Conservation (phyloP, 2,329 filamentous ascomycete genomes). For the Seiridium unicorne region DNA sequence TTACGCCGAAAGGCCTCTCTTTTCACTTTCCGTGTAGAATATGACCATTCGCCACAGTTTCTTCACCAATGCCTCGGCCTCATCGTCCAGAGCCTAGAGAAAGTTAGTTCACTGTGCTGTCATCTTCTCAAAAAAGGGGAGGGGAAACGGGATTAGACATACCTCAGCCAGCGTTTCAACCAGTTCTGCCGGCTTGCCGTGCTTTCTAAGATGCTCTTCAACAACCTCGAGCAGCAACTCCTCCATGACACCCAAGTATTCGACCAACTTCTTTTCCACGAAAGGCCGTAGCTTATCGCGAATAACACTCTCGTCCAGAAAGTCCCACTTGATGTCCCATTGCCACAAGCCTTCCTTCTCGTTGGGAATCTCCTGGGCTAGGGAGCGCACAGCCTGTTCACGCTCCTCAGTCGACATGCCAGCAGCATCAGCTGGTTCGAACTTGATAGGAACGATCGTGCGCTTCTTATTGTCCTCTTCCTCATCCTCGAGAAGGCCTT, state of each 20-base stretch:
- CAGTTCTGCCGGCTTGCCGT: slow-evolving; percentile 72
- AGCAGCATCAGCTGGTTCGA: slow-evolving; percentile 67
- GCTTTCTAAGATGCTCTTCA: slow-evolving; percentile 78
- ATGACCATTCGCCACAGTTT: slow-evolving; percentile 99
- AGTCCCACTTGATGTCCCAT: slow-evolving; percentile 93
- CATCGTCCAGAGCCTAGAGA: slow-evolving; percentile 80
- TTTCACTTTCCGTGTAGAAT: slow-evolving; percentile 95
- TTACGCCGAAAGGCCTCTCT: slow-evolving; percentile 74
- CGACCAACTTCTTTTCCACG: slow-evolving; percentile 97
- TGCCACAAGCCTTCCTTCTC: slow-evolving; percentile 84
- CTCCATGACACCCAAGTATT: slow-evolving; percentile 94
- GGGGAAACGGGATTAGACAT: slow-evolving; percentile 12
- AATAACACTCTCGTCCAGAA: slow-evolving; percentile 77
- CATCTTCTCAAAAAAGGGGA: too few relatives aligned
- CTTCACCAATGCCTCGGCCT: slow-evolving; percentile 89
- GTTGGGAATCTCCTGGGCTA: slow-evolving; percentile 87
- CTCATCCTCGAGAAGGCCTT: slow-evolving; percentile 92
- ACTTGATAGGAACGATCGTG: slow-evolving; percentile 78
- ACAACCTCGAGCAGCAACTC: slow-evolving; percentile 93
- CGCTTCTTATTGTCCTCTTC: slow-evolving; percentile 76
- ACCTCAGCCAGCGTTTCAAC: slow-evolving; percentile 84
- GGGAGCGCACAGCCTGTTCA: slow-evolving; percentile 72
- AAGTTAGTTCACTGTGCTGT: slow-evolving; percentile 22
- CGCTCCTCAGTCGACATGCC: slow-evolving; percentile 84
- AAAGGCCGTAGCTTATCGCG: slow-evolving; percentile 88